A percentile compares a stretch with the other conserved stretches of the same genome.
phyloP scores from a whole-genome alignment of 1,284 basidiomycete species.

The Ustilago xerochloae region DNA sequence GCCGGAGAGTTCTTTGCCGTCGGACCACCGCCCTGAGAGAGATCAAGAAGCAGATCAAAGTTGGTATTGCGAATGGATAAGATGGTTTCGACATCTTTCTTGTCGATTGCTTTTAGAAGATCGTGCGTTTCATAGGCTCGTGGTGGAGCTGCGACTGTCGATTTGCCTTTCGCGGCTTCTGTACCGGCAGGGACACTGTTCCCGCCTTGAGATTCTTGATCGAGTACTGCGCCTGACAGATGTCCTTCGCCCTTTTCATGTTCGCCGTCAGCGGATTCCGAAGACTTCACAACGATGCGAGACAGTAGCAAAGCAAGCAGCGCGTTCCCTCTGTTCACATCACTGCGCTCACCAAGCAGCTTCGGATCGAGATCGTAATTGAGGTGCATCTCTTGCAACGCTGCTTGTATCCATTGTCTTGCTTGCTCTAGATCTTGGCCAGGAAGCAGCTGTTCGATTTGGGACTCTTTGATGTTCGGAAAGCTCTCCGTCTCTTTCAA shows the following conservation, averaged over 20 bases:
- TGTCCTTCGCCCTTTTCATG: slow-evolving; percentile 25
- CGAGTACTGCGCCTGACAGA: slow-evolving; percentile 23
- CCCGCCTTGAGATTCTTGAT: slow-evolving; percentile 11
- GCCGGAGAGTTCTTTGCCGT: slow-evolving; percentile 25
- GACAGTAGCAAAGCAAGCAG: slow-evolving; percentile 49
- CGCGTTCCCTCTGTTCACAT: slow-evolving; percentile 42
- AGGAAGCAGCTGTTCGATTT: slow-evolving; percentile 39
- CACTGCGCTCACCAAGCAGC: slow-evolving; percentile 48
- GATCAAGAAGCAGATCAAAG: slow-evolving; percentile 63
- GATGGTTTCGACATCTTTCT: slow-evolving; percentile 61
- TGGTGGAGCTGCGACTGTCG: slow-evolving; percentile 4
- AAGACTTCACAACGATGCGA: slow-evolving; percentile 9
- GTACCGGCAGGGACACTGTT: too few relatives aligned
- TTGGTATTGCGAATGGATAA: slow-evolving; percentile 60
- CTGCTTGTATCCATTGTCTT: slow-evolving; percentile 28
- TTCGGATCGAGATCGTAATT: slow-evolving; percentile 57
- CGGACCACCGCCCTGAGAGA: slow-evolving; percentile 32
- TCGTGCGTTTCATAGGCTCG: slow-evolving; percentile 60
- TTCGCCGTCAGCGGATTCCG: not conserved
- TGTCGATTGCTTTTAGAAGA: slow-evolving; percentile 64
- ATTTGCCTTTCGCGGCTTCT: slow-evolving; percentile 3
- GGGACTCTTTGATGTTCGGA: slow-evolving; percentile 26
- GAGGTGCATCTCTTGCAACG: slow-evolving; percentile 59
- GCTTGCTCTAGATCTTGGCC: slow-evolving; percentile 21
- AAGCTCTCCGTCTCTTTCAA: slow-evolving; percentile 29